Percentiles rank a stretch among this genome's conserved stretches.
These are phyloP conservation scores for Fagopyrum homotropicum DNA, from an alignment of 148 eudicot genomes.

Conservation along the genomic window DNA sequence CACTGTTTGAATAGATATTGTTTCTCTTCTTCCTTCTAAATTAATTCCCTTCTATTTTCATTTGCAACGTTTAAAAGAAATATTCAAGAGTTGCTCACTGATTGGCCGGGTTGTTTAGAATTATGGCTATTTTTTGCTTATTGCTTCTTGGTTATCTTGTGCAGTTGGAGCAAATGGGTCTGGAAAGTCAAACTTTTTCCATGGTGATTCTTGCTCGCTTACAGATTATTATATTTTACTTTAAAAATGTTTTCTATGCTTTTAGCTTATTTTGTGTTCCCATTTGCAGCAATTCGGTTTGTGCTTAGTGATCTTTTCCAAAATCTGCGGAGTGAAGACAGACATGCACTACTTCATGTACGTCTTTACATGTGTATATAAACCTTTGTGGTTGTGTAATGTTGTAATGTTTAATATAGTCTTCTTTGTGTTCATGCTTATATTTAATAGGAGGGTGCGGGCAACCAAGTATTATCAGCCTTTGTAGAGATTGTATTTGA, in stretches of 20 bases:
- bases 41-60: not conserved
- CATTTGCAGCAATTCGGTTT: conserved; percentile 78
- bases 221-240: not conserved
- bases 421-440: conserved; percentile 8
- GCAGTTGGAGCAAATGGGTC: conserved; percentile 99
- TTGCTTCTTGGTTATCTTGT: conserved; percentile 10
- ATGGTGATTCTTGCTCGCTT: conserved; percentile 38
- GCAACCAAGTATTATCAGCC: conserved; percentile 87
- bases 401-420: conserved; percentile 6
- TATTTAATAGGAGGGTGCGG: conserved; percentile 80
- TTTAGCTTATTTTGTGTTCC: not conserved
- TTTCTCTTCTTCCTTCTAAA: not conserved
- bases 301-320: conserved; percentile 97
- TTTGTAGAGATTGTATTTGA: conserved; percentile 99
- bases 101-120: not conserved
- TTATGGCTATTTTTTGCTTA: not conserved
- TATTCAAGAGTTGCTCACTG: not conserved
- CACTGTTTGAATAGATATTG: not conserved
- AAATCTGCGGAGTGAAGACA: conserved; percentile 85
- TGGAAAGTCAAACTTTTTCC: conserved; percentile 97
- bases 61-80: not conserved
- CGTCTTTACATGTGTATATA: conserved; percentile 22
- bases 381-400: not conserved
- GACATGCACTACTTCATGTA: conserved; percentile 92
- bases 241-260: not conserved